Evolutionary conservation across 345 rosid genomes (phyloP).

Genomic region (Clausena lansium): DNA sequence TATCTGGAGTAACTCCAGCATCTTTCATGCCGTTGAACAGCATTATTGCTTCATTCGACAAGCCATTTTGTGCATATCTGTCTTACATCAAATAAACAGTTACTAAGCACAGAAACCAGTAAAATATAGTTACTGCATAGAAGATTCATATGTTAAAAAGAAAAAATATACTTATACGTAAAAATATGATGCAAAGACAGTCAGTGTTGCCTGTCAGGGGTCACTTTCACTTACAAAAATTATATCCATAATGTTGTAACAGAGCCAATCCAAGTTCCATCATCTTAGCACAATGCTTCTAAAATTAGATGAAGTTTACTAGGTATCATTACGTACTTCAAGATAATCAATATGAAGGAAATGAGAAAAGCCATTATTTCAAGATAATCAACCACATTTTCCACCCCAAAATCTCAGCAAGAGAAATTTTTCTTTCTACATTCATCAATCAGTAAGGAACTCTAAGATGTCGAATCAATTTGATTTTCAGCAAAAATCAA

Average conservation of each 20-base stretch:
- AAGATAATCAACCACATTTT: not conserved
- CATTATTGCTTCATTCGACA: conserved; percentile 61
- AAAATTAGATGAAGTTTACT: not conserved
- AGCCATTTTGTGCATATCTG: conserved; percentile 86
- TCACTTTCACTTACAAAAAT: not conserved
- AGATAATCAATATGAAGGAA: not conserved
- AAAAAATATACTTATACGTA: not conserved
- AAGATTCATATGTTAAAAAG: not conserved
- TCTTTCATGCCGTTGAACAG: conserved; percentile 57
- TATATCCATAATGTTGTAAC: not conserved
- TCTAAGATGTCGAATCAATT: not conserved
- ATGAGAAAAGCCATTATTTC: not conserved
- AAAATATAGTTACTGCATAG: not conserved
- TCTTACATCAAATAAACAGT: conserved; percentile 11
- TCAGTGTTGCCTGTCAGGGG: not conserved
- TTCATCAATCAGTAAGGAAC: not conserved
- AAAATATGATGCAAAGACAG: not conserved
- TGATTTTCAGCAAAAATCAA: not conserved
- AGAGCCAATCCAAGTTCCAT: not conserved
- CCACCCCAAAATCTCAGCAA: not conserved
- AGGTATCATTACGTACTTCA: not conserved
- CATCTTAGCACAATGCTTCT: not conserved
- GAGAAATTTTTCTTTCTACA: not conserved
- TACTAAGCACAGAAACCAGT: conserved; percentile 1
- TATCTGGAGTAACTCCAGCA: conserved; percentile 42